Evolutionary conservation across 1,139 yeast genomes (phyloP).

Genomic region (Groenewaldozyma auringiensis): DNA sequence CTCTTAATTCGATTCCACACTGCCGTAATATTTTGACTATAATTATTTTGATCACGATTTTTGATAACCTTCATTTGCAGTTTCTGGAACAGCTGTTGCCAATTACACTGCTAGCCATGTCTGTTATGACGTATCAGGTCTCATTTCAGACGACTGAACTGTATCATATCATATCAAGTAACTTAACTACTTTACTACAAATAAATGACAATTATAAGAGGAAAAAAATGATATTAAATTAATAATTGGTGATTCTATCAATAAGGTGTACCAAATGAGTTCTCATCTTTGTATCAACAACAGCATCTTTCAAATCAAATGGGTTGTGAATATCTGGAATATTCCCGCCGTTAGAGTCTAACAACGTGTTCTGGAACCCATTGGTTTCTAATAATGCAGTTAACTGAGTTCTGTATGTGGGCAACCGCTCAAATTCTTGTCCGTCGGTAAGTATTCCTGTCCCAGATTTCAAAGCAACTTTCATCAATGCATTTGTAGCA

Average conservation of each 20-base stretch:
- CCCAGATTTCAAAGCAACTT: conserved; percentile 17
- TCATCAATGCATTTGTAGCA: conserved; percentile 15
- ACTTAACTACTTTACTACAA: too few species aligned
- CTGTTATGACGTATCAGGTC: too few species aligned
- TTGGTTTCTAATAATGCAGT: conserved; percentile 13
- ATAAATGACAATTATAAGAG: neutral
- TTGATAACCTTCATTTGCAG: too few species aligned
- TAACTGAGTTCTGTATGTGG: conserved; percentile 14
- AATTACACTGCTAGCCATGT: too few species aligned
- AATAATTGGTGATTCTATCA: neutral
- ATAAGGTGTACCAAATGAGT: neutral
- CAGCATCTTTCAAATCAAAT: neutral
- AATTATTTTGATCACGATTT: too few species aligned
- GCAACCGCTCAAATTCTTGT: conserved; percentile 16
- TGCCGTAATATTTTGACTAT: too few species aligned
- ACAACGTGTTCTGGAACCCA: conserved; percentile 16
- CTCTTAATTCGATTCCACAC: too few species aligned
- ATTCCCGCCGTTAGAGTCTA: neutral
- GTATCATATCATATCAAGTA: too few species aligned
- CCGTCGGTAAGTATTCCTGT: conserved; percentile 16
- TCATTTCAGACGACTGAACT: too few species aligned
- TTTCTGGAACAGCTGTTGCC: too few species aligned
- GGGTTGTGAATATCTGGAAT: neutral
- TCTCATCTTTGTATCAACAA: neutral
- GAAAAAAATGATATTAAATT: neutral